Conservation (phyloP, 2,329 filamentous ascomycete genomes). For the Rachicladosporium sp. region DNA sequence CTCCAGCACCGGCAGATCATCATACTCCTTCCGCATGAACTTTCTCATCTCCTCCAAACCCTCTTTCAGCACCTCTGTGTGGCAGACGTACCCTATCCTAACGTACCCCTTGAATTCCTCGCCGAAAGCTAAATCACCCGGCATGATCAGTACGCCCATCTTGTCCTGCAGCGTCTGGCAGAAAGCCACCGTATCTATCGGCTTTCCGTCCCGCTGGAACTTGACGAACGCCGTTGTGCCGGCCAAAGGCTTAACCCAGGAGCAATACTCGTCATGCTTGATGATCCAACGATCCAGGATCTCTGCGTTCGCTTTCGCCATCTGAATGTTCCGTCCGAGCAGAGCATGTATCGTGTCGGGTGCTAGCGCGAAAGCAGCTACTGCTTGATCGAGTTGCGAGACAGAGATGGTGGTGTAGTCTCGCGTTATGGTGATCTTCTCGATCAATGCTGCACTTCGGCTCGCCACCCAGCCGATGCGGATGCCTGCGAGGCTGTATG, state of each 20-base stretch:
- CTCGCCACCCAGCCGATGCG: slow-evolving; percentile 74
- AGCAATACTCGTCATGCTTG: slow-evolving; percentile 49
- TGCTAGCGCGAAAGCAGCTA: slow-evolving; percentile 63
- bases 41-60: slow-evolving; percentile 45
- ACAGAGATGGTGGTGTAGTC: slow-evolving; percentile 83
- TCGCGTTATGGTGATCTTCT: slow-evolving; percentile 49
- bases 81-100: slow-evolving; percentile 62
- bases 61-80: slow-evolving; percentile 55
- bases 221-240: slow-evolving; percentile 70
- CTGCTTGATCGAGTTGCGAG: slow-evolving; percentile 63
- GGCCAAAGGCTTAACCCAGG: slow-evolving; percentile 62
- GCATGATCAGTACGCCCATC: slow-evolving; percentile 62
- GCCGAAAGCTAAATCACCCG: slow-evolving; percentile 64
- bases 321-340: slow-evolving; percentile 49
- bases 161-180: slow-evolving; percentile 56
- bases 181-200: slow-evolving; percentile 61
- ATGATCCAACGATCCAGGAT: slow-evolving; percentile 57
- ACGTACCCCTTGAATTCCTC: slow-evolving; percentile 63
- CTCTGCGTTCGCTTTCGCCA: slow-evolving; percentile 56
- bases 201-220: slow-evolving; percentile 48
- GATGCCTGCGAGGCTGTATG: slow-evolving; percentile 70
- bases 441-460: slow-evolving; percentile 48
- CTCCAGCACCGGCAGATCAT: slow-evolving; percentile 32
- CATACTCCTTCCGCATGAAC: slow-evolving; percentile 45
- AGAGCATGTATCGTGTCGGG: slow-evolving; percentile 49